Conservation (phyloP, 2,329 filamentous ascomycete species). For the Colletotrichum costaricense region DNA sequence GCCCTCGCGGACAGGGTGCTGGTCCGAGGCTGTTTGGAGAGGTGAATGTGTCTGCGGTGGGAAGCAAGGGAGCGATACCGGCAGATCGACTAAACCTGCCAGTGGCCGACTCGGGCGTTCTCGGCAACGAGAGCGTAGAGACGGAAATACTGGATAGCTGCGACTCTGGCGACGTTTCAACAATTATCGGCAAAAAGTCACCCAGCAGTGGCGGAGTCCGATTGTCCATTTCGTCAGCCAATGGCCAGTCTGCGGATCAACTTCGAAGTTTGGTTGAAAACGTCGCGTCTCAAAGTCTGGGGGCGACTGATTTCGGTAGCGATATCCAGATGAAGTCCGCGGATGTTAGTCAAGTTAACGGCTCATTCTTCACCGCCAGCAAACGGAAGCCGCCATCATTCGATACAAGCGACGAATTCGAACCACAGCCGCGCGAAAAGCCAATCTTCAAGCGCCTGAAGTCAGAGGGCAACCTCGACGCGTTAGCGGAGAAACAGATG, state of each 20-base stretch:
- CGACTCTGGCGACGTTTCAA: constrained; percentile 54
- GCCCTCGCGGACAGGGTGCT: constrained; percentile 53
- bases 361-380: constrained; percentile 59
- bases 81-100: constrained; percentile 62
- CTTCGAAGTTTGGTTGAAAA: constrained; percentile 63
- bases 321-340: constrained; percentile 39
- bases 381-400: constrained; percentile 64
- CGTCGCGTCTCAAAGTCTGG: constrained; percentile 67
- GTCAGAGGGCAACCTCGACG: constrained; percentile 57
- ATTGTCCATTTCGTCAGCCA: constrained; percentile 41
- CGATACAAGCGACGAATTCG: constrained; percentile 65
- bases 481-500: constrained; percentile 47
- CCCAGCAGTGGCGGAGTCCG: constrained; percentile 14
- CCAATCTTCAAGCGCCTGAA: constrained; percentile 67
- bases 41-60: constrained; percentile 63
- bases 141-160: constrained; percentile 59
- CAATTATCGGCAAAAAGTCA: constrained; percentile 20
- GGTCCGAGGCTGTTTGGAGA: constrained; percentile 64
- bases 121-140: constrained; percentile 49
- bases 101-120: constrained; percentile 41
- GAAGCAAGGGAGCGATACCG: constrained; percentile 63
- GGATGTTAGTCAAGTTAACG: constrained; percentile 35
- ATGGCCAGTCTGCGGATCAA: constrained; percentile 58
- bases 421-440: constrained; percentile 46
- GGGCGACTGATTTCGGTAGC: constrained; percentile 58